These are phyloP conservation scores for Isoetes taiwanensis DNA, from an alignment of 75 land plant species.

Conservation along the genomic window DNA sequence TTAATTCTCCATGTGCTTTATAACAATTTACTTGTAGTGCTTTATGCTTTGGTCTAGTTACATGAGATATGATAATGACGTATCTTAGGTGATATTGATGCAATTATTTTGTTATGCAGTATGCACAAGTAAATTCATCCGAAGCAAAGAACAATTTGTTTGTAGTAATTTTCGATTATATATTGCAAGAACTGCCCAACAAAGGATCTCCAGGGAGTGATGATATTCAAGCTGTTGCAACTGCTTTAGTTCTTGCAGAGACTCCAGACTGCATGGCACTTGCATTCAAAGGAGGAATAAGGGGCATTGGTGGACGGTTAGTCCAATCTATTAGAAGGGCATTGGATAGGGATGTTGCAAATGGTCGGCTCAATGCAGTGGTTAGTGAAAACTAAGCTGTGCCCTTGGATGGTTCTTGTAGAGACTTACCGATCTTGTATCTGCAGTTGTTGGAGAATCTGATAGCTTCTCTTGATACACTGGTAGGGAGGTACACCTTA, in stretches of 20 bases:
- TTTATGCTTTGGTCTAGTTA: not conserved
- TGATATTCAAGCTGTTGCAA: slow-evolving; percentile 62
- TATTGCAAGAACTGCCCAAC: slow-evolving; percentile 45
- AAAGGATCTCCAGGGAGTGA: slow-evolving; percentile 37
- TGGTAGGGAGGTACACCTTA: slow-evolving; percentile 39
- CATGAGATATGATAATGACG: not conserved
- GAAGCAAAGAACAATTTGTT: slow-evolving; percentile 73
- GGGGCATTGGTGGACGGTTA: slow-evolving; percentile 63
- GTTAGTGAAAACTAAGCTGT: slow-evolving; percentile 7
- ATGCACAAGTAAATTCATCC: slow-evolving; percentile 50
- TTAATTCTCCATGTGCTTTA: not conserved
- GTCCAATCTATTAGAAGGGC: slow-evolving; percentile 42
- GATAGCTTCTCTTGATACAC: slow-evolving; percentile 37
- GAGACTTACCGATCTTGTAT: not conserved
- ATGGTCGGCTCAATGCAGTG: slow-evolving; percentile 49
- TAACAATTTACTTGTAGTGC: not conserved
- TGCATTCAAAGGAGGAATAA: slow-evolving; percentile 67
- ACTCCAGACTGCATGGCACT: slow-evolving; percentile 76
- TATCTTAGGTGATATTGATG: not conserved
- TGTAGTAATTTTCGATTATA: slow-evolving; percentile 65
- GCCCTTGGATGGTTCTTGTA: not conserved
- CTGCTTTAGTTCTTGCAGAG: slow-evolving; percentile 52
- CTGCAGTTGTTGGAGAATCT: slow-evolving; percentile 73
- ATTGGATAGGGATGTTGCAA: slow-evolving; percentile 50
- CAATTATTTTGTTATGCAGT: slow-evolving; percentile 39